These are phyloP conservation scores for Candida jianshihensis DNA, from an alignment of 805 yeast genomes.

Conservation along the genomic window DNA sequence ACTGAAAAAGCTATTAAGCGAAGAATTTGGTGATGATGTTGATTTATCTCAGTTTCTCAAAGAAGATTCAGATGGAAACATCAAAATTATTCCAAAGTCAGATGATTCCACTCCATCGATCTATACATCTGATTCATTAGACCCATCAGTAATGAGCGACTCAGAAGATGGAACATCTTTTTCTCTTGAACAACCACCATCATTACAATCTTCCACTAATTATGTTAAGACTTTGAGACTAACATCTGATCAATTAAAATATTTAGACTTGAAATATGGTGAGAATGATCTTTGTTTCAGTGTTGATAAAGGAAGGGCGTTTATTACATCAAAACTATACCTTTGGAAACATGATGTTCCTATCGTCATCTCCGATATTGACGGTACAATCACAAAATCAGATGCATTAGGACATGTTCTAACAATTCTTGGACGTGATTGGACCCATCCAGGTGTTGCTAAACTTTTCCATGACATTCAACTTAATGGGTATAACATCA, in stretches of 20 bases:
- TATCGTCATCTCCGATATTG: constrained; percentile 93
- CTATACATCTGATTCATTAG: constrained; percentile 13
- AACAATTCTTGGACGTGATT: constrained; percentile 89
- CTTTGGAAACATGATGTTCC: constrained; percentile 83
- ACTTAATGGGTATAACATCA: constrained; percentile 83
- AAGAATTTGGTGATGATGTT: constrained; percentile 58
- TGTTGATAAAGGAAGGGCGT: constrained; percentile 77
- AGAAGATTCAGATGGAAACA: constrained; percentile 62
- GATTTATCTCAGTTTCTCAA: constrained; percentile 39
- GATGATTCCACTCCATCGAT: too few relatives aligned
- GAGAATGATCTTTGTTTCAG: constrained; percentile 72
- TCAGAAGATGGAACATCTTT: neutral
- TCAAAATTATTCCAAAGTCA: constrained; percentile 39
- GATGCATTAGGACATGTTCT: constrained; percentile 96
- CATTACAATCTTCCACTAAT: constrained; percentile 21
- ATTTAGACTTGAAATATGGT: constrained; percentile 69
- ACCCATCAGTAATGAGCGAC: constrained; percentile 4
- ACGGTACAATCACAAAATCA: constrained; percentile 95
- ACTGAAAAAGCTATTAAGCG: constrained; percentile 63
- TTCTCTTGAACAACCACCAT: constrained; percentile 3
- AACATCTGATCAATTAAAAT: constrained; percentile 81
- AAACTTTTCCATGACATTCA: constrained; percentile 81
- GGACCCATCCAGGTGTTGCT: constrained; percentile 98
- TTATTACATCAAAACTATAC: constrained; percentile 64
- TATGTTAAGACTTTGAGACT: constrained; percentile 85